Conservation (phyloP, 2,329 filamentous ascomycete species). For the Monilinia polystroma region DNA sequence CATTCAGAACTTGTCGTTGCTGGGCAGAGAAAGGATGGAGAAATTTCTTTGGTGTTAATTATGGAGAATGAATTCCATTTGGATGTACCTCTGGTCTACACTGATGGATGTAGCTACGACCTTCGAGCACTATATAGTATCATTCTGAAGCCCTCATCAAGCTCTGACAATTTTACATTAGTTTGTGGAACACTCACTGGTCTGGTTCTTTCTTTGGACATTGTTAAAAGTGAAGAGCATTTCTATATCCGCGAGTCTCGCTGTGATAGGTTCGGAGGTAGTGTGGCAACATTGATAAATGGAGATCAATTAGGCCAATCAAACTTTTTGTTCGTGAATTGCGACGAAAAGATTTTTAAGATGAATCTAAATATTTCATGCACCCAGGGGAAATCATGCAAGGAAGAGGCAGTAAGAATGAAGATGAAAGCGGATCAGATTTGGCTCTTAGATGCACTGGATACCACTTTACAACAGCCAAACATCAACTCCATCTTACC, state of each 20-base stretch:
- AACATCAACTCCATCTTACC: conserved; percentile 50
- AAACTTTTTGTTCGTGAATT: conserved; percentile 47
- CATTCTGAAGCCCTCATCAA: conserved; percentile 20
- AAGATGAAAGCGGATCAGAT: conserved; percentile 42
- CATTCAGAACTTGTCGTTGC: background rate
- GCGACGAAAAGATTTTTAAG: conserved; percentile 47
- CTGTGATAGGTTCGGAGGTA: conserved; percentile 35
- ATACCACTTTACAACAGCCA: conserved; percentile 48
- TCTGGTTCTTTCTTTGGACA: conserved; percentile 31
- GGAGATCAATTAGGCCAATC: conserved; percentile 28
- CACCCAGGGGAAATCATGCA: background rate
- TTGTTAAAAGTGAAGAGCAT: conserved; percentile 22
- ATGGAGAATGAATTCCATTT: background rate
- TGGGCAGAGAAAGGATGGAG: background rate
- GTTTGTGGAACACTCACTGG: conserved; percentile 39
- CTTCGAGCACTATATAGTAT: conserved; percentile 36
- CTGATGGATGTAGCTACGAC: background rate
- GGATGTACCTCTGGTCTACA: background rate
- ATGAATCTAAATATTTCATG: conserved; percentile 26
- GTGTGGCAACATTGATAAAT: conserved; percentile 32
- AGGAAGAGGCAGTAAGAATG: background rate
- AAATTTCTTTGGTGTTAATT: conserved; percentile 1
- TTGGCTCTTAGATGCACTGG: conserved; percentile 52
- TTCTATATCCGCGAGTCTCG: conserved; percentile 25
- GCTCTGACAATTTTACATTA: conserved; percentile 27